phyloP scores from a whole-genome alignment of 495 filamentous ascomycete species.

The Chaetomium tenue region DNA sequence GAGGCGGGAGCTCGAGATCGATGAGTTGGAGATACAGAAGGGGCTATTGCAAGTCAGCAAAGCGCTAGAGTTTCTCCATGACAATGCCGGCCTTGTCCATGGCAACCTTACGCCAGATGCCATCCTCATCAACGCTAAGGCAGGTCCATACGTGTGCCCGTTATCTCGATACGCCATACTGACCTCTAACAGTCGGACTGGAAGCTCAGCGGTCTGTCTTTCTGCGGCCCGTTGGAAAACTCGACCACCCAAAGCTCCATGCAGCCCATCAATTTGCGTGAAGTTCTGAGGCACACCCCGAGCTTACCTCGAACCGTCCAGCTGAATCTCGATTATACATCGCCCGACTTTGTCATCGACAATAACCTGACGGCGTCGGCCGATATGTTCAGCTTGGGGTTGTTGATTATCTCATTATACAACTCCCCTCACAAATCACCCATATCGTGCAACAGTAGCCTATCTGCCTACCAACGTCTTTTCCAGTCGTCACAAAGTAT shows the following conservation, averaged over 20 bases:
- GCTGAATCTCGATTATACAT: constrained; percentile 86
- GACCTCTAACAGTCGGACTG: constrained; percentile 70
- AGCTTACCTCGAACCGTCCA: constrained; percentile 80
- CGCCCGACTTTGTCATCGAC: constrained; percentile 90
- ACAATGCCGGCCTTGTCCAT: constrained; percentile 91
- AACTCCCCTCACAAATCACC: constrained; percentile 90
- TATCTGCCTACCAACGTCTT: constrained; percentile 77
- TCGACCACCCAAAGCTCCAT: constrained; percentile 66
- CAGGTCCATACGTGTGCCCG: constrained; percentile 33
- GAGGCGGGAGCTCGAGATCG: constrained; percentile 85
- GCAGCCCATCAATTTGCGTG: constrained; percentile 72
- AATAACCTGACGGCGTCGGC: constrained; percentile 73
- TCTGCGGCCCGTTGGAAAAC: constrained; percentile 71
- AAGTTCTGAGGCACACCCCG: constrained; percentile 82
- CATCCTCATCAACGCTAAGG: constrained; percentile 92
- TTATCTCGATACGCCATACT: constrained; percentile 22
- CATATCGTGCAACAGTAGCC: constrained; percentile 71
- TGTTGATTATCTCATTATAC: constrained; percentile 85
- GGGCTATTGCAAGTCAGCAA: constrained; percentile 89
- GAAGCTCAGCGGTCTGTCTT: constrained; percentile 94
- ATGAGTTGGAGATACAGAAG: constrained; percentile 97
- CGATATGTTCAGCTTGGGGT: constrained; percentile 90
- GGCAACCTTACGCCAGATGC: constrained; percentile 93
- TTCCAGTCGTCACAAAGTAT: constrained; percentile 72
- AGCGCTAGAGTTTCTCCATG: constrained; percentile 92